Evolutionary conservation across 257 asterid genomes (phyloP).

Genomic region (Paulownia fortunei): DNA sequence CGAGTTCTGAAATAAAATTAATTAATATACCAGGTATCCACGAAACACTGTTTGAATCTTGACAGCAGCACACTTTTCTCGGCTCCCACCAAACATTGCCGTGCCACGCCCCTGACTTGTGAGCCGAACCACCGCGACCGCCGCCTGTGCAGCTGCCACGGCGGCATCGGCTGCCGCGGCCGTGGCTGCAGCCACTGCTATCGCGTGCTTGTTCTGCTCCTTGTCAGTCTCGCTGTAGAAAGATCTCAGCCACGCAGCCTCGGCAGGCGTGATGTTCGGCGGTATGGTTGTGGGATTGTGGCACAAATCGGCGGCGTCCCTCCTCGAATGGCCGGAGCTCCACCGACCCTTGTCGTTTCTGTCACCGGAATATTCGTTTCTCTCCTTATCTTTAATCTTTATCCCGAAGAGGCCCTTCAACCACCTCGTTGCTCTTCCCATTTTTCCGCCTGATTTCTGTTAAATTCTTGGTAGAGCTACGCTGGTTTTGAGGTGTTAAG

Average conservation of each 20-base stretch:
- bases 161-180: constrained; percentile 93
- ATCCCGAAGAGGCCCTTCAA: constrained; percentile 57
- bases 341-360: constrained; percentile 22
- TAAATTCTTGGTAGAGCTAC: constrained; percentile 5
- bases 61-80: constrained; percentile 66
- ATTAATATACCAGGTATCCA: constrained; percentile 57
- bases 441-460: constrained; percentile 9
- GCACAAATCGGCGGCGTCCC: constrained; percentile 42
- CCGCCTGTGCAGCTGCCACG: constrained; percentile 84
- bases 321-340: constrained; percentile 33
- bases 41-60: constrained; percentile 74
- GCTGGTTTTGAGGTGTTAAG: constrained; percentile 4
- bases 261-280: constrained; percentile 78
- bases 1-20: background rate
- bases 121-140: constrained; percentile 74
- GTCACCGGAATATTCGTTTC: constrained; percentile 30
- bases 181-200: constrained; percentile 91
- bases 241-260: constrained; percentile 79
- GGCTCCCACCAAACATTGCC: constrained; percentile 39
- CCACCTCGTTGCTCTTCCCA: constrained; percentile 73
- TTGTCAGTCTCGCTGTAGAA: constrained; percentile 51
- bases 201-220: constrained; percentile 86
- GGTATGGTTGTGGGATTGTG: constrained; percentile 63
- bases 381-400: constrained; percentile 36
- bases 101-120: constrained; percentile 65